These are phyloP conservation scores for Naganishia sp. DNA, from an alignment of 1,284 basidiomycete species.

Conservation along the genomic window DNA sequence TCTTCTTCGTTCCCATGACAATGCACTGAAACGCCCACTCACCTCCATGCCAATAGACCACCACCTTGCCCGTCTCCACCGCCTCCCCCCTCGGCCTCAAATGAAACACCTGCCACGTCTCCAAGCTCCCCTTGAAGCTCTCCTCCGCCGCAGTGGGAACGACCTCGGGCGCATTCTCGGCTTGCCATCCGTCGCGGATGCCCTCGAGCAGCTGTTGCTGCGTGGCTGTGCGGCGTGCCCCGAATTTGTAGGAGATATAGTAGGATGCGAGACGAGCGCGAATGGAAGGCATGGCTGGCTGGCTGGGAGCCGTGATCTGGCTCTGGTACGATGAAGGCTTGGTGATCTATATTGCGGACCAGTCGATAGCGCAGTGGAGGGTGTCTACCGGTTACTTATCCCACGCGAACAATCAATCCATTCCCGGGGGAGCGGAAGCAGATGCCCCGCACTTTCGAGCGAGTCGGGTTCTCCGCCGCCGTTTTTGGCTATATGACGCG, in stretches of 20 bases:
- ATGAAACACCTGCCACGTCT: conserved; percentile 28
- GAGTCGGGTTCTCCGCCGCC: background rate
- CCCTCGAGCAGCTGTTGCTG: conserved; percentile 4
- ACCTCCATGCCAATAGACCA: conserved; percentile 31
- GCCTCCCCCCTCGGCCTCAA: background rate
- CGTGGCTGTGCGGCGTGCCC: background rate
- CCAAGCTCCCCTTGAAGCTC: background rate
- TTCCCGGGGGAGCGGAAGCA: too few relatives aligned
- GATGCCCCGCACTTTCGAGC: background rate
- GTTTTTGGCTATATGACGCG: too few relatives aligned
- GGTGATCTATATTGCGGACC: too few relatives aligned
- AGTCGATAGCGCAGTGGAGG: too few relatives aligned
- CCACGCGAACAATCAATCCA: too few relatives aligned
- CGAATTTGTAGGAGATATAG: conserved; percentile 8
- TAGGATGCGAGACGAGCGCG: conserved; percentile 2
- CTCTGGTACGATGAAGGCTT: too few relatives aligned
- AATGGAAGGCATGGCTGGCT: conserved; percentile 1
- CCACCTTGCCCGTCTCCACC: conserved; percentile 15
- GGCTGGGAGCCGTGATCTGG: too few relatives aligned
- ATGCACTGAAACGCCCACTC: background rate
- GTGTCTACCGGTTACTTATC: too few relatives aligned
- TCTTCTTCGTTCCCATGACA: too few relatives aligned
- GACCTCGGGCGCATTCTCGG: conserved; percentile 6
- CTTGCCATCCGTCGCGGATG: background rate
- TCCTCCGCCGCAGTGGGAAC: conserved; percentile 13